A percentile compares a stretch with the other conserved stretches of the same genome.
Conservation (phyloP, 2,329 filamentous ascomycete species). For the Hypoxylon sp. region DNA sequence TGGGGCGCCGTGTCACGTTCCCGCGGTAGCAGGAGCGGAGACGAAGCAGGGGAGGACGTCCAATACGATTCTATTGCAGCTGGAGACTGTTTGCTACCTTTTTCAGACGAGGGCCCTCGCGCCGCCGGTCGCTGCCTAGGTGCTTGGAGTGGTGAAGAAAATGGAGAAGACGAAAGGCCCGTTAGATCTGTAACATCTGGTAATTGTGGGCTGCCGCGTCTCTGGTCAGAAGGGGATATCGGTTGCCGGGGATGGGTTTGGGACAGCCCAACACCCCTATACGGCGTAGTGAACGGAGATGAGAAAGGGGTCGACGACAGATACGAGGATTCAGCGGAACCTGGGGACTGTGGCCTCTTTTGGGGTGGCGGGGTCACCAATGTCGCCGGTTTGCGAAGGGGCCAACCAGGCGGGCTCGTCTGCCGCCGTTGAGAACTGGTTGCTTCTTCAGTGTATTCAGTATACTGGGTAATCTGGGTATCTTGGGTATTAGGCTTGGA, state of each 20-base stretch:
- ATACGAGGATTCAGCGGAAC: not conserved
- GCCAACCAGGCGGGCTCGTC: not conserved
- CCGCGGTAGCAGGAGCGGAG: not conserved
- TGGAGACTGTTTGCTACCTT: not conserved
- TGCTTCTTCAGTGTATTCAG: slow-evolving; percentile 16
- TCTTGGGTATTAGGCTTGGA: not conserved
- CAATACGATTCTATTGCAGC: not conserved
- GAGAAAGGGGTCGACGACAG: not conserved
- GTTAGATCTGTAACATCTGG: not conserved
- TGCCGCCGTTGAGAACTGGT: slow-evolving; percentile 14
- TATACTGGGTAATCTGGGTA: slow-evolving; percentile 20
- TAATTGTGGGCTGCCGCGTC: not conserved
- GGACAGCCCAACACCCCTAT: not conserved
- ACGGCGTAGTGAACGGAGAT: not conserved
- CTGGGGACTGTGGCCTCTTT: not conserved
- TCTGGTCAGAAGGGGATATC: not conserved
- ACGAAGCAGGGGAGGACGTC: slow-evolving; percentile 1
- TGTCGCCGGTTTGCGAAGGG: not conserved
- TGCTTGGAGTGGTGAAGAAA: not conserved
- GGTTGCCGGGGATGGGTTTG: not conserved
- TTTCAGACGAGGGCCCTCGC: not conserved
- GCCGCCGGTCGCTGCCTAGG: slow-evolving; percentile 1
- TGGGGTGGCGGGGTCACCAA: not conserved
- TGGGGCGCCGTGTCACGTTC: not conserved
- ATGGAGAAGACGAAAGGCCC: not conserved